Conservation (phyloP, 345 rosid species). For the Pseudoturritis turrita region DNA sequence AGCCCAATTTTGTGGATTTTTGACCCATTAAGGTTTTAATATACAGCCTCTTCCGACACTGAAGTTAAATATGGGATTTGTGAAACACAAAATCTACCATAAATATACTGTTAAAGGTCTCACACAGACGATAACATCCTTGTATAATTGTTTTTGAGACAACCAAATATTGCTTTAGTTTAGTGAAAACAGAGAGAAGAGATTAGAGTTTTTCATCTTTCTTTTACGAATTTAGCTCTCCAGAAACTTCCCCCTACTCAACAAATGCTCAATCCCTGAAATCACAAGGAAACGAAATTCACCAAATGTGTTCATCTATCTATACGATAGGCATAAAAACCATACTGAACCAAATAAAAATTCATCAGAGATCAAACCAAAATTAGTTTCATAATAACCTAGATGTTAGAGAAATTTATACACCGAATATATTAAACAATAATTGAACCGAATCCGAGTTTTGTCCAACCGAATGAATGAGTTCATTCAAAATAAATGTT, state of each 20-base stretch:
- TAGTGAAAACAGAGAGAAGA: not conserved
- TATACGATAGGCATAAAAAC: not conserved
- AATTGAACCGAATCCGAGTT: too few species aligned
- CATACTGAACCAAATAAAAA: not conserved
- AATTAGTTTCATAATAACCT: not conserved
- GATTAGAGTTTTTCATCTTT: not conserved
- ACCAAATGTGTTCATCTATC: not conserved
- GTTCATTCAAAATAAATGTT: too few species aligned
- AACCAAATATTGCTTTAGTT: not conserved
- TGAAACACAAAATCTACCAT: not conserved
- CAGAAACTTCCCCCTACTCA: constrained; percentile 33
- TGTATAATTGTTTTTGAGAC: not conserved
- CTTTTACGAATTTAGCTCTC: constrained; percentile 17
- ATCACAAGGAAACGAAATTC: not conserved
- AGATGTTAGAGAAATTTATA: not conserved
- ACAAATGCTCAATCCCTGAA: constrained; percentile 52
- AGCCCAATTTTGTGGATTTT: too few species aligned
- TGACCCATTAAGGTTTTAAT: too few species aligned
- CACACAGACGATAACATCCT: not conserved
- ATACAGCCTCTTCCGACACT: too few species aligned
- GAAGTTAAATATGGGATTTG: too few species aligned
- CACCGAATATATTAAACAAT: too few species aligned
- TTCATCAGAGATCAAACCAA: not conserved
- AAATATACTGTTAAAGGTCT: not conserved
- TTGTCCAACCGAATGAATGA: too few species aligned